Evolutionary conservation across 164 flowering plant genomes (phyloP).

Genomic region (Vitis labrusca): DNA sequence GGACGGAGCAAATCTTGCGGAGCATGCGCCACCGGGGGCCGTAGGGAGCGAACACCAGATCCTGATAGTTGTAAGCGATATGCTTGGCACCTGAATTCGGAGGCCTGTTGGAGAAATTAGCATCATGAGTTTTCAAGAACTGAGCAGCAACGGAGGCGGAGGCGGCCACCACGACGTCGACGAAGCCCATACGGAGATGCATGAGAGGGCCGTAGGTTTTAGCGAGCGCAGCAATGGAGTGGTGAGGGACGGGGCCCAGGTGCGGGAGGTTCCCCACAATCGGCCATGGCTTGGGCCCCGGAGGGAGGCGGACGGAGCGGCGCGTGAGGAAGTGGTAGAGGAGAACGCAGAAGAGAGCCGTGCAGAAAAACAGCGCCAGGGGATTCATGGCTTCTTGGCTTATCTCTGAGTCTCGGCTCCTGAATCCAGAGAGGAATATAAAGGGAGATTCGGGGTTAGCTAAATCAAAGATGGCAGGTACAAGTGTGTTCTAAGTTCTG

Average conservation of each 20-base stretch:
- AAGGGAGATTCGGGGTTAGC: too few species aligned
- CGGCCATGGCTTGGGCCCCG: conserved; percentile 92
- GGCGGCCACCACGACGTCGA: conserved; percentile 73
- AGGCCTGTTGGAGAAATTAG: conserved; percentile 77
- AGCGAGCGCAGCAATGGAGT: conserved; percentile 58
- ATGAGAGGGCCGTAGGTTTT: conserved; percentile 69
- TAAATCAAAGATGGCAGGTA: too few species aligned
- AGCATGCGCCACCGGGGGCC: conserved; percentile 85
- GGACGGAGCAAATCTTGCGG: conserved; percentile 69
- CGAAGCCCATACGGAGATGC: conserved; percentile 71
- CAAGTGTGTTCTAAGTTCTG: too few species aligned
- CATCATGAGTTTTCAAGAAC: conserved; percentile 72
- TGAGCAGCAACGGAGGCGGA: conserved; percentile 69
- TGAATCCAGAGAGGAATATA: too few species aligned
- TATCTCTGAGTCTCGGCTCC: background rate
- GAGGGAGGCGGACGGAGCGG: conserved; percentile 45
- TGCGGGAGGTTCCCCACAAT: conserved; percentile 88
- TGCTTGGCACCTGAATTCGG: conserved; percentile 76
- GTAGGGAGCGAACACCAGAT: conserved; percentile 85
- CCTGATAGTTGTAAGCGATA: conserved; percentile 77
- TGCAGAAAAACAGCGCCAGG: conserved; percentile 6
- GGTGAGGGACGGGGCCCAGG: conserved; percentile 77
- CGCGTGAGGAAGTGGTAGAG: conserved; percentile 23
- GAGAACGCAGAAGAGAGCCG: conserved; percentile 13
- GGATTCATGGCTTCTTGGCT: conserved; percentile 12